Base-by-base conservation (phyloP, 352 stramenopile species). In the Globisporangium canariense region DNA sequence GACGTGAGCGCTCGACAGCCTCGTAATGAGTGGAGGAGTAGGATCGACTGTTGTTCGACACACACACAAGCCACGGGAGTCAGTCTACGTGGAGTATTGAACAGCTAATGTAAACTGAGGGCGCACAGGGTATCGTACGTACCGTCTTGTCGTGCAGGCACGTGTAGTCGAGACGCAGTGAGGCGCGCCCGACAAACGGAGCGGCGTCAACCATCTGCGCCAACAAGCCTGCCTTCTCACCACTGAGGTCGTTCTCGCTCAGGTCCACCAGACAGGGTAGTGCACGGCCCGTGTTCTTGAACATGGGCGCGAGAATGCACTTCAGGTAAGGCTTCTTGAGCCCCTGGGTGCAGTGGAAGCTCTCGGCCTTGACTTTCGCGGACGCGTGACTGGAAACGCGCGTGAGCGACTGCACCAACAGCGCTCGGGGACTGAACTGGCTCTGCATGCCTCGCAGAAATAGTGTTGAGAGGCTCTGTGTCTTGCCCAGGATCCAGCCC, bases 221-320 rank as follows among this genome's bases (percentile, higher is more conserved):
- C 1, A 93, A 54, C 3, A 81, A 36, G 18, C 70, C 65, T 8
- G 77, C 82, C 46, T 78, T 79, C 36, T 73, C 51, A 4, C 83
- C 75, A 41, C 75, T 78, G 6, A 92, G 64, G 40, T 90, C 64
- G 67, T 94, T 94, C 58, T 92, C 85, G n/a, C 83, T 94, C 47
- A 92, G 47, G 49, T 94, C 81, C 2, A 92, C 58, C 61, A 78
- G 68, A 20, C 79, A 82, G 8, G 75, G 73, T 36, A 64, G 68
- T 11, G 61, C 58, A 9, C 82, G 68, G 14, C 71, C 68, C 2
- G 68, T 74, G 63, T 93, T 93, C 16, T 77, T 69, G 13, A 93
- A 88, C 81, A 89, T 89, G 2, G 82, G 82, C 1, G 67, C 68
- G 13, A 93, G 55, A 7, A 93, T 88, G 34, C 81, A 78, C 13